Percentiles rank a stretch among this genome's conserved stretches.
Conservation (phyloP, 768 basidiomycete genomes). For the Sistotremastrum niveocremeum region DNA sequence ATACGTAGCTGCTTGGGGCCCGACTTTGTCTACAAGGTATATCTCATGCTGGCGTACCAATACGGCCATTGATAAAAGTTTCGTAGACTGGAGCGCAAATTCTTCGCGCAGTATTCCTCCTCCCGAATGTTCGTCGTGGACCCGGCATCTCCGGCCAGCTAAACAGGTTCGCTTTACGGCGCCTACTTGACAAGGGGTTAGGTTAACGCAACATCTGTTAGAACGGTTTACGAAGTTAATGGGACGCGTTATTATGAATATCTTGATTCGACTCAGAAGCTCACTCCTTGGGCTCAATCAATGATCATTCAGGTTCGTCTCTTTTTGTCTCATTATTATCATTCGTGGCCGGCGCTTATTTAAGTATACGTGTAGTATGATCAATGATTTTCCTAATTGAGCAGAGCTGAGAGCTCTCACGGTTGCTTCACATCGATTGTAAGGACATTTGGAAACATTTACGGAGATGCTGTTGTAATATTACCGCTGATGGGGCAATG, state of each 20-base stretch:
- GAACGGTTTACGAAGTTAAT: conserved; percentile 34
- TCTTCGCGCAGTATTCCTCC: conserved; percentile 48
- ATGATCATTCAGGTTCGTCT: conserved; percentile 42
- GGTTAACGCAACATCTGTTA: conserved; percentile 8
- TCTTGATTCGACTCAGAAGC: conserved; percentile 34
- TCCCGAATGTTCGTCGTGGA: conserved; percentile 46
- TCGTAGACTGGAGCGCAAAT: conserved; percentile 42
- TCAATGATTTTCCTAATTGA: no score
- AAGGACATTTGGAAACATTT: no score
- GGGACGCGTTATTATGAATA: conserved; percentile 42
- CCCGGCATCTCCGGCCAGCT: conserved; percentile 56
- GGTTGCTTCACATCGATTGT: no score
- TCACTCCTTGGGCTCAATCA: conserved; percentile 54
- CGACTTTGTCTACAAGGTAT: conserved; percentile 41
- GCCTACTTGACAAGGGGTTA: neutral
- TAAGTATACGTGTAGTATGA: no score
- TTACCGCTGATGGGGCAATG: no score
- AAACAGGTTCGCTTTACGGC: conserved; percentile 27
- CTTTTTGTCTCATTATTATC: neutral
- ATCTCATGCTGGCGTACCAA: conserved; percentile 1
- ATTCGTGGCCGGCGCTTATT: no score
- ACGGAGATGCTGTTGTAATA: no score
- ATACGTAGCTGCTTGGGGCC: conserved; percentile 28
- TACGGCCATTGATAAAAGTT: neutral
- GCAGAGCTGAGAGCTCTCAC: no score